Evolutionary conservation across 495 filamentous ascomycete genomes (phyloP).

Genomic region (Podospora tetraspora): DNA sequence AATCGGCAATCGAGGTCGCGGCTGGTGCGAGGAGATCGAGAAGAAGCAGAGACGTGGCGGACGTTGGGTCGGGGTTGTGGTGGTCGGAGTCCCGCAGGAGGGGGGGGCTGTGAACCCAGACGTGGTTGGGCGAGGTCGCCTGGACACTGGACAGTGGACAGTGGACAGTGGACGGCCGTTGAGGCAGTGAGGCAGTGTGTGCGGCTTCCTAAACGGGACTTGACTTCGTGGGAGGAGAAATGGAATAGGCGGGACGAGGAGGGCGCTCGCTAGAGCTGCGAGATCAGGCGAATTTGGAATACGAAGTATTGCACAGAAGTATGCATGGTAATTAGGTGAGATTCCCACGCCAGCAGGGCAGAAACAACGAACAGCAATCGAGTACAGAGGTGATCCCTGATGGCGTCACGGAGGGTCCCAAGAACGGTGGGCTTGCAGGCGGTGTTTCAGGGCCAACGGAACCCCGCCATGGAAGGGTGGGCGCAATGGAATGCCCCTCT

Average conservation of each 20-base stretch:
- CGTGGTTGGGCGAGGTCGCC: neutral
- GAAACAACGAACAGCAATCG: neutral
- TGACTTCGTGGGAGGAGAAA: neutral
- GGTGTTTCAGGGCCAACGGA: neutral
- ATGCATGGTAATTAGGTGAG: neutral
- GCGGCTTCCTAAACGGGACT: neutral
- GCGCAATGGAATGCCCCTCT: neutral
- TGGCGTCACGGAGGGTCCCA: neutral
- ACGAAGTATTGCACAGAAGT: neutral
- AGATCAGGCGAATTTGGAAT: neutral
- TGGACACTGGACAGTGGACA: neutral
- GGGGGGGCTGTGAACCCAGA: neutral
- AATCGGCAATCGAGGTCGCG: neutral
- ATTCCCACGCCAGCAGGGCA: neutral
- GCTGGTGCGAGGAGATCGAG: neutral
- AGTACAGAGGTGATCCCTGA: neutral
- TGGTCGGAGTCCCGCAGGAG: neutral
- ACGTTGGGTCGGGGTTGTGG: neutral
- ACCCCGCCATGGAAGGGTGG: neutral
- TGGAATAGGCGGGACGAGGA: neutral
- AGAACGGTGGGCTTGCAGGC: neutral
- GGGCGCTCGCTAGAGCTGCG: neutral
- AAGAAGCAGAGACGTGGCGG: neutral
- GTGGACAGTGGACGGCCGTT: neutral
- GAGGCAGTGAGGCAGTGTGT: neutral